Evolutionary conservation across 768 basidiomycete species (phyloP), one percentile per base, ranked within the genome.

Genomic region (Pulveroboletus frians): DNA sequence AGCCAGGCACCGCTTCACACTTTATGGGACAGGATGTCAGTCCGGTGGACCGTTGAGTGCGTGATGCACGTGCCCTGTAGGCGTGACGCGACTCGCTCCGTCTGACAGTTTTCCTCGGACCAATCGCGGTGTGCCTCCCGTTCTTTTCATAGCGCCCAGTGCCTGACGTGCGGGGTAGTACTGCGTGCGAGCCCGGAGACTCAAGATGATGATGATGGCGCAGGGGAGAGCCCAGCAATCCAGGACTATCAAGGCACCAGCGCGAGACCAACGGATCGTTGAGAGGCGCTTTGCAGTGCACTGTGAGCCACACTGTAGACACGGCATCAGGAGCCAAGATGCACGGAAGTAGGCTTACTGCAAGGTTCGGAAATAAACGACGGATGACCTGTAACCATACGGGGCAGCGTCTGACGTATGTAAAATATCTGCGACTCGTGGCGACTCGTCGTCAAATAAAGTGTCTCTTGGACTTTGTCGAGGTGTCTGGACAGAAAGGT

Each of bases 91-190:
- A 11, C 34, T 44, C 15, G 23, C 23, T 26, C 23, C 23, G 6
- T 26, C 23, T 26, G 23, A 26, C 23, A 26, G 23, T 26, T 6
- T 26, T 26, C 23, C 23, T 26, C 23, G 23, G 23, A 26, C 6
- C 27, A 14, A 11, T 20, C 27, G 8, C 29, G 20, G 14, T 21
- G 15, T 29, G 26, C 31, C 4, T 38, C 15, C 30, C 7, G 31
- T 27, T n/a, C 26, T 17, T 26, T 39, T 27, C 40, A 46, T 43
- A 36, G 38, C 23, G 45, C 39, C 46, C 37, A 5, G 56, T 56
- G 20, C 50, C 56, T 56, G 18, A n/a, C 13, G 9, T n/a, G 9
- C 27, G n/a, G 30, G n/a, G 36, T 14, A 40, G 23, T 27, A 26
- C 17, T 1, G 18, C 23, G 18, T 43, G 18, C 11, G 40, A n/a